Percentiles rank a stretch among this genome's conserved stretches.
Conservation (phyloP, 768 basidiomycete genomes). For the Trametes cingulata region DNA sequence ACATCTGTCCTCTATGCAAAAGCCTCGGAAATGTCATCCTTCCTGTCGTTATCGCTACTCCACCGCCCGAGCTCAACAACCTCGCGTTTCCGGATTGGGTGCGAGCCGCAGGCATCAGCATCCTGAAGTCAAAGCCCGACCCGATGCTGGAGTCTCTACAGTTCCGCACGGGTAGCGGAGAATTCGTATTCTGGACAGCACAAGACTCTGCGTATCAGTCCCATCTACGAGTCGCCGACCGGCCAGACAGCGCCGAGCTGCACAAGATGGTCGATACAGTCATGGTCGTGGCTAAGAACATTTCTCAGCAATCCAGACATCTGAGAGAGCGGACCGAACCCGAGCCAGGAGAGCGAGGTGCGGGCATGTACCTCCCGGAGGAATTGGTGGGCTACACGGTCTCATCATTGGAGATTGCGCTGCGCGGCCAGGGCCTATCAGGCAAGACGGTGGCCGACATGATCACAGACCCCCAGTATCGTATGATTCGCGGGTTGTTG, state of each 20-base stretch:
- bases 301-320: conserved; percentile 85
- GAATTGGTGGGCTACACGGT: conserved; percentile 91
- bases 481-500: conserved; percentile 77
- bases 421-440: conserved; percentile 60
- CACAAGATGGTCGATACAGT: conserved; percentile 88
- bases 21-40: conserved; percentile 93
- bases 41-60: conserved; percentile 63
- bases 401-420: conserved; percentile 74
- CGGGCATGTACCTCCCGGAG: conserved; percentile 88
- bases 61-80: conserved; percentile 49
- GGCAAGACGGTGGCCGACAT: conserved; percentile 66
- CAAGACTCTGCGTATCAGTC: conserved; percentile 72
- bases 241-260: conserved; percentile 54
- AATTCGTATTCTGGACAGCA: conserved; percentile 87
- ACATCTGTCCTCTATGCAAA: conserved; percentile 96
- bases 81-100: conserved; percentile 87
- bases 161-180: conserved; percentile 78
- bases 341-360: conserved; percentile 71
- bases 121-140: conserved; percentile 82
- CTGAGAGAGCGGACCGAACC: conserved; percentile 76
- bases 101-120: conserved; percentile 83
- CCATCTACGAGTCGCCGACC: conserved; percentile 53
- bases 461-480: conserved; percentile 73
- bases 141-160: conserved; percentile 69
- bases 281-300: conserved; percentile 71